Evolutionary conservation across 441 rosid genomes (phyloP).

Genomic region (Pelargonium fulgidum): DNA sequence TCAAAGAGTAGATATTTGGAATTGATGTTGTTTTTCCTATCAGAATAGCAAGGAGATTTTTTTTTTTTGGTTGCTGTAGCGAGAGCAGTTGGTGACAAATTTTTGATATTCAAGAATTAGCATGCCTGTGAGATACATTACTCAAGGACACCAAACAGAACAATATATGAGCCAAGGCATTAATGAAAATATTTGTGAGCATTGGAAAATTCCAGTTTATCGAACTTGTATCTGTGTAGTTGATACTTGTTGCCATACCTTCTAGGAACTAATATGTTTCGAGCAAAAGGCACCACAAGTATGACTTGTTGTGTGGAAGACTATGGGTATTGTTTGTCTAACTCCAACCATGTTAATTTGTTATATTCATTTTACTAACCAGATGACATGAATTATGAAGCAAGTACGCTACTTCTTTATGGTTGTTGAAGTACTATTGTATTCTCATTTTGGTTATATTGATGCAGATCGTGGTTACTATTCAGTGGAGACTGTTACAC

Average conservation of each 20-base stretch:
- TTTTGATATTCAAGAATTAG: no score
- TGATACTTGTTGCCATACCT: no score
- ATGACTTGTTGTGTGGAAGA: neutral
- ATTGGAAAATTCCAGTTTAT: neutral
- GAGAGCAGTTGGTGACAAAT: no score
- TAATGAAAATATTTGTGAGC: neutral
- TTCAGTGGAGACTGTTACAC: slow-evolving; percentile 92
- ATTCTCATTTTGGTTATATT: slow-evolving; percentile 8
- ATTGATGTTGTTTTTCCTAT: no score
- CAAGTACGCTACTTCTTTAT: neutral
- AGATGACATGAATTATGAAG: neutral
- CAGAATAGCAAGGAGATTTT: no score
- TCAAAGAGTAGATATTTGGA: no score
- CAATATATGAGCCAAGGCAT: neutral
- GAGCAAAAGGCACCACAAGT: neutral
- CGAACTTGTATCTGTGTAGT: neutral
- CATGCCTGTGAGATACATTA: no score
- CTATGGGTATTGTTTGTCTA: neutral
- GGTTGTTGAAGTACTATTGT: neutral
- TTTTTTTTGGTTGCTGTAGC: no score
- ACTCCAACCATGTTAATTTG: neutral
- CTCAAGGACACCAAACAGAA: neutral
- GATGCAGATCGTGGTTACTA: slow-evolving; percentile 93
- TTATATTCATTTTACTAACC: neutral
- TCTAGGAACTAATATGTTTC: neutral